These are phyloP conservation scores for Podochytrium sp. DNA, from an alignment of 192 early-diverging fungal species.

Conservation along the genomic window DNA sequence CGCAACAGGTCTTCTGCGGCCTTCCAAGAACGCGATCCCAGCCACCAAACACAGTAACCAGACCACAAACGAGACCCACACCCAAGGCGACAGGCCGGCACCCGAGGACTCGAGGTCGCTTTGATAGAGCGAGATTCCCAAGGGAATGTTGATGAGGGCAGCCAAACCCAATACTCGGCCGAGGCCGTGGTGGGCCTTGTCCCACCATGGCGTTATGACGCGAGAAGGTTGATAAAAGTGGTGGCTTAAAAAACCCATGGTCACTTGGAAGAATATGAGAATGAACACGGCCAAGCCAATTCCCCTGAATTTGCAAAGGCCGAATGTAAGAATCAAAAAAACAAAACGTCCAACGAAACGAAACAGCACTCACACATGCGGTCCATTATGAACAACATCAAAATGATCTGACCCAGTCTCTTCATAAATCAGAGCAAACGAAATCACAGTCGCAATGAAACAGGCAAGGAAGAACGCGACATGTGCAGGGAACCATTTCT, in stretches of 20 bases:
- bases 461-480: neutral
- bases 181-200: constrained; percentile 25
- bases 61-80: constrained; percentile 4
- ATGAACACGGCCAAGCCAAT: constrained; percentile 16
- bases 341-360: neutral
- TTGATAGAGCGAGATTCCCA: constrained; percentile 18
- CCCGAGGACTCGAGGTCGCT: neutral
- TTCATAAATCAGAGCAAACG: constrained; percentile 7
- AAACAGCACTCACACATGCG: constrained; percentile 15
- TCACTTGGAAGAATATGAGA: neutral
- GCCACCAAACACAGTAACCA: constrained; percentile 10
- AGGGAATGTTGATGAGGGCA: constrained; percentile 17
- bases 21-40: constrained; percentile 18
- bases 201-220: constrained; percentile 6
- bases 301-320: too few relatives aligned
- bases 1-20: neutral
- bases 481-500: neutral
- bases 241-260: neutral
- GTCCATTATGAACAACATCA: constrained; percentile 3
- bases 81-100: neutral
- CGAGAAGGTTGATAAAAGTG: neutral
- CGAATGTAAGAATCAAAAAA: neutral
- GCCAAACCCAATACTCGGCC: constrained; percentile 10
- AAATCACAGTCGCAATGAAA: neutral
- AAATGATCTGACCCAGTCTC: constrained; percentile 26